Conservation (phyloP, 2,329 filamentous ascomycete species). For the Trichoderma atroviride region DNA sequence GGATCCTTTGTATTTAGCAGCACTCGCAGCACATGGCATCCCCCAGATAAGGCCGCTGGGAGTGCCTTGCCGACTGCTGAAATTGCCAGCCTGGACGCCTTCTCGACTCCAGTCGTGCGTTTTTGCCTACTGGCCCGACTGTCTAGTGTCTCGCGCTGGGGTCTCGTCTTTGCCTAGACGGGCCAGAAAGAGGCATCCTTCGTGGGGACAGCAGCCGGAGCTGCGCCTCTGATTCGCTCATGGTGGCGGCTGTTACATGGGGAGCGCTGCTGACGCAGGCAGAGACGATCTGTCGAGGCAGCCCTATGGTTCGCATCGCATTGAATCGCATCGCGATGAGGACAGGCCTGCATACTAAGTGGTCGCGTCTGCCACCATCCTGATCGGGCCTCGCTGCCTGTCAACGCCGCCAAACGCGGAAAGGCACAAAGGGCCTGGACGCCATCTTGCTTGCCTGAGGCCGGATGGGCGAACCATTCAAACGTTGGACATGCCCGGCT, state of each 20-base stretch:
- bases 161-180: slow-evolving; percentile 12
- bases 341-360: background rate
- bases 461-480: background rate
- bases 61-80: slow-evolving; percentile 16
- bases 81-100: slow-evolving; percentile 2
- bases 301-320: slow-evolving; percentile 28
- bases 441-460: background rate
- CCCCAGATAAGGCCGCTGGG: slow-evolving; percentile 8
- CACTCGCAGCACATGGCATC: slow-evolving; percentile 1
- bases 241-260: slow-evolving; percentile 39
- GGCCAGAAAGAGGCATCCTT: slow-evolving; percentile 22
- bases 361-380: slow-evolving; percentile 19
- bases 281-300: slow-evolving; percentile 30
- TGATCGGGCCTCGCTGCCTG: slow-evolving; percentile 7
- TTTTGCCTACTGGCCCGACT: slow-evolving; percentile 11
- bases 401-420: slow-evolving; percentile 11
- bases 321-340: background rate
- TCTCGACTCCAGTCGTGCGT: slow-evolving; percentile 3
- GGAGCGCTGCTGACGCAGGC: slow-evolving; percentile 35
- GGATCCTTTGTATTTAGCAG: background rate
- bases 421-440: background rate
- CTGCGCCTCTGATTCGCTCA: slow-evolving; percentile 34
- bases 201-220: slow-evolving; percentile 11
- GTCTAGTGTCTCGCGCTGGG: slow-evolving; percentile 20
- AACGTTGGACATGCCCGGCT: background rate